Conservation (phyloP, 306 rosid species). For the Cicer cuneatum region DNA sequence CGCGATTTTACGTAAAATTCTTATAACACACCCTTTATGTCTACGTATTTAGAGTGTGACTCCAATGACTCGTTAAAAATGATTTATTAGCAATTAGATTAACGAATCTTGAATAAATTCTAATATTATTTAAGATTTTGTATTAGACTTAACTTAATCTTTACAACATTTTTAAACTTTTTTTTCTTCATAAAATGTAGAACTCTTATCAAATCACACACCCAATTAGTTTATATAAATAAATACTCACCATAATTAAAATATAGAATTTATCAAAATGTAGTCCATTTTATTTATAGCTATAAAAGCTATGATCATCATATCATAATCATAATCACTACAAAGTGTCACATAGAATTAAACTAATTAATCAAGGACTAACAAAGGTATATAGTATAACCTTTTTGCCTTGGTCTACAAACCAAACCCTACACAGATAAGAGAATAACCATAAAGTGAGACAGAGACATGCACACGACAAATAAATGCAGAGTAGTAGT, state of each 20-base stretch:
- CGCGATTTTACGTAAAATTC: too few relatives aligned
- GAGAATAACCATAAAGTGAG: conserved; percentile 37
- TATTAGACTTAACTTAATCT: too few relatives aligned
- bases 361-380: conserved; percentile 41
- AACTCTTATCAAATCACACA: too few relatives aligned
- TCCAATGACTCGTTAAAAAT: accelerated
- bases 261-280: conserved; percentile 36
- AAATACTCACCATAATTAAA: too few relatives aligned
- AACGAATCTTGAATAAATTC: too few relatives aligned
- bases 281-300: conserved; percentile 50
- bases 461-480: conserved; percentile 52
- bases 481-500: conserved; percentile 26
- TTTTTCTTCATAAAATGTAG: too few relatives aligned
- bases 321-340: conserved; percentile 38
- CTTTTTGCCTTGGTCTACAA: conserved; percentile 47
- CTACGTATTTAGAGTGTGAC: too few relatives aligned
- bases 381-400: conserved; percentile 43
- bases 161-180: too few relatives aligned
- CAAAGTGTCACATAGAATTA: conserved; percentile 37
- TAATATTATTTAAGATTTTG: too few relatives aligned
- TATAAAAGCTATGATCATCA: conserved; percentile 40
- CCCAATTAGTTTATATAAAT: too few relatives aligned
- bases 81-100: too few relatives aligned
- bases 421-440: conserved; percentile 58
- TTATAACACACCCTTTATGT: too few relatives aligned